phyloP scores from a whole-genome alignment of 2,329 filamentous ascomycete genomes.

The Calonectria montana region DNA sequence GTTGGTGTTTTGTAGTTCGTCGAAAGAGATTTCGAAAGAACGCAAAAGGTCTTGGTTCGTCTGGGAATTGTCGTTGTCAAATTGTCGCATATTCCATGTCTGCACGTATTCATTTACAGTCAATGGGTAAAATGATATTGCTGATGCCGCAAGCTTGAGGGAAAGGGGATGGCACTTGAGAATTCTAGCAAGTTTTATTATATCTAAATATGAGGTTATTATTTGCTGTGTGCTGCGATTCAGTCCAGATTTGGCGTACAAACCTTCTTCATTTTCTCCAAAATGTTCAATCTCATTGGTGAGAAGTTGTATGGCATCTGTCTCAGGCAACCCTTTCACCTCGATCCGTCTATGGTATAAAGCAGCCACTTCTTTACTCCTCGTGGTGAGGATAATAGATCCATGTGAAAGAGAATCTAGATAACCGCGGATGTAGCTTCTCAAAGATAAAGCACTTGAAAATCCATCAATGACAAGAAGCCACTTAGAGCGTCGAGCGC shows the following conservation, averaged over 20 bases:
- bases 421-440: neutral
- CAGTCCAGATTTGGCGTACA: neutral
- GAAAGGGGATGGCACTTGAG: conserved; percentile 4
- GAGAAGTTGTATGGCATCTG: neutral
- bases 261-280: neutral
- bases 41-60: neutral
- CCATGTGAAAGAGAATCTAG: neutral
- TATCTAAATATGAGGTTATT: neutral
- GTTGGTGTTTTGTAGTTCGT: neutral
- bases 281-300: neutral
- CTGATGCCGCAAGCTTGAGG: neutral
- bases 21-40: conserved; percentile 1
- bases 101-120: neutral
- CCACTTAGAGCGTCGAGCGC: neutral
- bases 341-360: neutral
- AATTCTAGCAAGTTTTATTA: neutral
- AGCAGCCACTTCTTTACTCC: neutral
- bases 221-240: neutral
- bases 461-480: conserved; percentile 5
- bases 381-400: neutral
- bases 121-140: neutral
- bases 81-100: neutral
- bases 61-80: neutral
- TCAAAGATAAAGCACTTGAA: neutral
- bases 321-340: neutral